phyloP scores from a whole-genome alignment of 345 rosid species.

The Ceriops zippeliana region DNA sequence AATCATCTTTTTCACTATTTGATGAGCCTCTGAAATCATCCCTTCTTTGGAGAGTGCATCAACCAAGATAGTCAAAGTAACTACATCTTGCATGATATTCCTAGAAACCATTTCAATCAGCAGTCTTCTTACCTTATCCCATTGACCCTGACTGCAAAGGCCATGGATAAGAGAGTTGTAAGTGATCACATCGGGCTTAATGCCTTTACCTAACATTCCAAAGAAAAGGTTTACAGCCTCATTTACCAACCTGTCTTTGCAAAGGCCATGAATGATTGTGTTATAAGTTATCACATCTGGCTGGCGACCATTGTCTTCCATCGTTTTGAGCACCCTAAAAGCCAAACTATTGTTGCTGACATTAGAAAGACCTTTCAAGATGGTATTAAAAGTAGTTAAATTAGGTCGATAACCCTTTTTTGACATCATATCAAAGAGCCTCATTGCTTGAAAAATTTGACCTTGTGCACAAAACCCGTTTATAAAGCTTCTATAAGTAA shows the following conservation, averaged over 20 bases:
- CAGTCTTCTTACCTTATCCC: neutral
- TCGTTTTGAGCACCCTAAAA: neutral
- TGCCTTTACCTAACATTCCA: neutral
- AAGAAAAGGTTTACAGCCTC: neutral
- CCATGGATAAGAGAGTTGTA: neutral
- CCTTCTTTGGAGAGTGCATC: conserved; percentile 8
- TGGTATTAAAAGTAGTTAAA: neutral
- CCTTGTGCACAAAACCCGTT: no score
- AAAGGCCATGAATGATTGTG: neutral
- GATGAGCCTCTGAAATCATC: conserved; percentile 11
- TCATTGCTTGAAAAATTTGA: no score
- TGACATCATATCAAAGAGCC: neutral
- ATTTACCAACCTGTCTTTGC: neutral
- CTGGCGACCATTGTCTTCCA: neutral
- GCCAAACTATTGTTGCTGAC: neutral
- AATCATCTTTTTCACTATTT: conserved; percentile 2
- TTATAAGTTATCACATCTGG: conserved; percentile 7
- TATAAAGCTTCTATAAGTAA: no score
- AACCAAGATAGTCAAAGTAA: conserved; percentile 6
- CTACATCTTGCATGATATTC: neutral
- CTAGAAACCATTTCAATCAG: neutral
- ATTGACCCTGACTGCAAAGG: no score
- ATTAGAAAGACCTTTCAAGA: conserved; percentile 7
- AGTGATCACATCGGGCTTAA: conserved; percentile 1
- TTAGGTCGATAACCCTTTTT: neutral